These are phyloP conservation scores for Erodium chrysanthum DNA, from an alignment of 441 rosid genomes.

Conservation along the genomic window DNA sequence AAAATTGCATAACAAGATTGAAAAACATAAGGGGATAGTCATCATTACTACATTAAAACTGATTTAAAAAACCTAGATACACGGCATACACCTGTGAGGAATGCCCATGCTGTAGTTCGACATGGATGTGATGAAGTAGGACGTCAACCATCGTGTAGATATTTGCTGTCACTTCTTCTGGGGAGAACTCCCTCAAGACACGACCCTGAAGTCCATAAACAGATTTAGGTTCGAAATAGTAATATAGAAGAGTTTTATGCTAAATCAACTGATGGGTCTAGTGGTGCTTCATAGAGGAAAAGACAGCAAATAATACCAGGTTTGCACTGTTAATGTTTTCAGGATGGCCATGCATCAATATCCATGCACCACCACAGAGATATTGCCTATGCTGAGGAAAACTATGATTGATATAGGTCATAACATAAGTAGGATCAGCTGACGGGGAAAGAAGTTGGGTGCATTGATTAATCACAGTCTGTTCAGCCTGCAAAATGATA, in stretches of 20 bases:
- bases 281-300: no score
- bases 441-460: constrained; percentile 79
- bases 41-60: constrained; percentile 8
- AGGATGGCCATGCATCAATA: no score
- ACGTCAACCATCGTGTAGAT: constrained; percentile 95
- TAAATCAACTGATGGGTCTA: no score
- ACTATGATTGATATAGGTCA: constrained; percentile 69
- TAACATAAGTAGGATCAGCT: constrained; percentile 63
- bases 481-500: constrained; percentile 49
- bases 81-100: constrained; percentile 43
- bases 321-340: no score
- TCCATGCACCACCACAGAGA: no score
- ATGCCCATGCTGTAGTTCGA: constrained; percentile 75
- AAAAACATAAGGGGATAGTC: neutral
- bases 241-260: no score
- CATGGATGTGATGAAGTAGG: constrained; percentile 66
- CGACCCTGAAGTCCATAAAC: constrained; percentile 43
- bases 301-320: no score
- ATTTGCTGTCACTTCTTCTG: constrained; percentile 87
- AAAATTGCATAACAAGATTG: neutral
- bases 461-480: constrained; percentile 85
- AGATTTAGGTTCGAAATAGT: neutral
- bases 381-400: constrained; percentile 27
- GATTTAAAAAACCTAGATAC: constrained; percentile 9
- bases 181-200: constrained; percentile 78